phyloP scores from a whole-genome alignment of 768 basidiomycete species.

The Termitomyces sp. region DNA sequence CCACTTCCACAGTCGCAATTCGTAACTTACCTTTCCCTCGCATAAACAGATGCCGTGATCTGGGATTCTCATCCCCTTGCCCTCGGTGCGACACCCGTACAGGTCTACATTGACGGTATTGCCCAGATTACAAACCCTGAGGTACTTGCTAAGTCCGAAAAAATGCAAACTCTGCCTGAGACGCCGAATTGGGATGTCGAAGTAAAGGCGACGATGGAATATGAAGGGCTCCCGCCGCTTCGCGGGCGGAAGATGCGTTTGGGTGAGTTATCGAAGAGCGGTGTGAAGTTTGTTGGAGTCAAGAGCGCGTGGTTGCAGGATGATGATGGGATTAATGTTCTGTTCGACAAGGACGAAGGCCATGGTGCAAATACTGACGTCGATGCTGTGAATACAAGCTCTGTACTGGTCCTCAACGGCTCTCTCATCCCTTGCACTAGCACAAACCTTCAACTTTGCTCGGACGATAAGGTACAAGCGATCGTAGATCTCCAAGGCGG shows the following conservation, averaged over 20 bases:
- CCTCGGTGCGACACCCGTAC: constrained; percentile 73
- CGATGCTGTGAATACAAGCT: not conserved
- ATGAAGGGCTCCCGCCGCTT: constrained; percentile 68
- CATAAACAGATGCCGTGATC: constrained; percentile 37
- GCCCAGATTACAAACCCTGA: constrained; percentile 42
- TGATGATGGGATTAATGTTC: constrained; percentile 13
- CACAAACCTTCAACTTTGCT: constrained; percentile 11
- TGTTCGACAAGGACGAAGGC: constrained; percentile 17
- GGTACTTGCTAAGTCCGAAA: constrained; percentile 34
- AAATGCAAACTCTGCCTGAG: constrained; percentile 45
- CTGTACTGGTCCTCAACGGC: constrained; percentile 50
- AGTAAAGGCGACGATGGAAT: constrained; percentile 46
- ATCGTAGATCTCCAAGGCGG: constrained; percentile 61
- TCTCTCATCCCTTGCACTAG: constrained; percentile 38
- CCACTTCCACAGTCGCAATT: not conserved
- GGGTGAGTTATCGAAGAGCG: constrained; percentile 14
- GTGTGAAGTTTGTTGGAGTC: constrained; percentile 52
- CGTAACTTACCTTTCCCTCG: not conserved
- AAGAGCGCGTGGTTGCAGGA: constrained; percentile 27
- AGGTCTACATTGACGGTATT: constrained; percentile 84
- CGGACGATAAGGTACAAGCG: constrained; percentile 9
- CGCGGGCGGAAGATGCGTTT: constrained; percentile 23
- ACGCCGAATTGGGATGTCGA: constrained; percentile 60
- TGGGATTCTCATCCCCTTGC: constrained; percentile 78
- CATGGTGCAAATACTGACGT: not conserved